These are phyloP conservation scores for Malus fusca DNA, from an alignment of 306 rosid genomes.

Conservation along the genomic window DNA sequence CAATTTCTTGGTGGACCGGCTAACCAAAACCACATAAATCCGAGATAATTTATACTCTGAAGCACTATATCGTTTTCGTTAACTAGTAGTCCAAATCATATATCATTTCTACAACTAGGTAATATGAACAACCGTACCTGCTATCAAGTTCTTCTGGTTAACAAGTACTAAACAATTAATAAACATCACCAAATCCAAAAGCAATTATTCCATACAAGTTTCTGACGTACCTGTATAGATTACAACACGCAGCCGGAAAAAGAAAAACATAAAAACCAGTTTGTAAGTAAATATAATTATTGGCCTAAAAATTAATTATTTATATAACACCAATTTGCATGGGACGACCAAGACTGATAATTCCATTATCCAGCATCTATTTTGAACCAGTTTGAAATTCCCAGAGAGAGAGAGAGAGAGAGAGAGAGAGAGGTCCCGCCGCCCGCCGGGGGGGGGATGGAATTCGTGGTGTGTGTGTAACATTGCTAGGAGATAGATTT, in stretches of 20 bases:
- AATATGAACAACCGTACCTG: background rate
- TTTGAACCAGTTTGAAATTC: too few relatives aligned
- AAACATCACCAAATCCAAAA: background rate
- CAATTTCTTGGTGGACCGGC: too few relatives aligned
- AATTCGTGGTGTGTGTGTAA: background rate
- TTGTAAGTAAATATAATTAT: background rate
- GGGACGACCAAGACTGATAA: background rate
- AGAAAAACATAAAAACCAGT: background rate
- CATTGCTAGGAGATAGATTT: background rate
- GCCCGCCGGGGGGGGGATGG: too few relatives aligned
- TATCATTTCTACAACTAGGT: too few relatives aligned
- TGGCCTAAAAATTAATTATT: background rate
- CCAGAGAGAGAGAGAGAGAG: too few relatives aligned
- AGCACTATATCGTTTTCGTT: too few relatives aligned
- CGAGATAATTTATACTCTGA: too few relatives aligned
- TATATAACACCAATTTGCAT: slow-evolving; percentile 5
- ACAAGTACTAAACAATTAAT: background rate
- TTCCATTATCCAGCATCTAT: too few relatives aligned
- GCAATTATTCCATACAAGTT: background rate
- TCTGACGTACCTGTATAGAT: background rate
- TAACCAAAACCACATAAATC: background rate
- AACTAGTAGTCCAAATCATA: too few relatives aligned
- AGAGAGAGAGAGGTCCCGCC: too few relatives aligned
- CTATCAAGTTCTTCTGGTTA: background rate
- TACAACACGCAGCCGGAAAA: background rate